Conservation (phyloP, 768 basidiomycete genomes). For the Tephrocybe sp. region DNA sequence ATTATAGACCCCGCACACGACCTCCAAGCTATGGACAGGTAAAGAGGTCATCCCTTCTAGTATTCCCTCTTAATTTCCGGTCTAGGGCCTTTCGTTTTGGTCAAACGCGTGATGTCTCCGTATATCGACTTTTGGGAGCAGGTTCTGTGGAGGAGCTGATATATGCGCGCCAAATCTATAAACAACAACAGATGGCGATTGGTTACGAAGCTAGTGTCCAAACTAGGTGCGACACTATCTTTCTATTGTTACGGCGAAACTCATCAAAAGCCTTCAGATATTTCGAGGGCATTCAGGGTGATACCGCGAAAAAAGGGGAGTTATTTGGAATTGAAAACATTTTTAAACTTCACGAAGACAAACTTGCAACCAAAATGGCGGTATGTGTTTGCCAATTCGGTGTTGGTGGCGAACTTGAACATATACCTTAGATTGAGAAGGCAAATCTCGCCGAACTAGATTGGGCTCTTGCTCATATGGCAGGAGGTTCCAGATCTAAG, state of each 20-base stretch:
- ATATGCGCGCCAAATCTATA: constrained; percentile 88
- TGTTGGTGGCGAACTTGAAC: neutral
- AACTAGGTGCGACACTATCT: constrained; percentile 49
- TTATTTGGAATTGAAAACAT: constrained; percentile 87
- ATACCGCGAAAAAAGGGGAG: constrained; percentile 73
- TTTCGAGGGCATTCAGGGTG: constrained; percentile 82
- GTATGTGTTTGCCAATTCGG: constrained; percentile 37
- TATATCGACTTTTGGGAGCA: constrained; percentile 81
- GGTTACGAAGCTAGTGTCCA: constrained; percentile 84
- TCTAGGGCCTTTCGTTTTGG: constrained; percentile 78
- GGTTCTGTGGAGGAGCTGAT: constrained; percentile 89
- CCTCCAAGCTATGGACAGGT: constrained; percentile 86
- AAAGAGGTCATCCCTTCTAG: neutral
- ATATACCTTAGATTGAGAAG: constrained; percentile 62
- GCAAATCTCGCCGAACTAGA: constrained; percentile 74
- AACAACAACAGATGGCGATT: constrained; percentile 93
- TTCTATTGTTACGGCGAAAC: neutral
- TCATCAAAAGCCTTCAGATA: constrained; percentile 46
- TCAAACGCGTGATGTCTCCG: constrained; percentile 81
- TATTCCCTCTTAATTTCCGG: neutral
- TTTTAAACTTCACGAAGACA: constrained; percentile 73
- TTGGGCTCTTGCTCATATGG: constrained; percentile 76
- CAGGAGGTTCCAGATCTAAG: constrained; percentile 38
- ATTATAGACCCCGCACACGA: constrained; percentile 89
- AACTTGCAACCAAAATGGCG: constrained; percentile 69